These are phyloP conservation scores for Xylona heveae DNA, from an alignment of 495 filamentous ascomycete species.

Conservation along the genomic window DNA sequence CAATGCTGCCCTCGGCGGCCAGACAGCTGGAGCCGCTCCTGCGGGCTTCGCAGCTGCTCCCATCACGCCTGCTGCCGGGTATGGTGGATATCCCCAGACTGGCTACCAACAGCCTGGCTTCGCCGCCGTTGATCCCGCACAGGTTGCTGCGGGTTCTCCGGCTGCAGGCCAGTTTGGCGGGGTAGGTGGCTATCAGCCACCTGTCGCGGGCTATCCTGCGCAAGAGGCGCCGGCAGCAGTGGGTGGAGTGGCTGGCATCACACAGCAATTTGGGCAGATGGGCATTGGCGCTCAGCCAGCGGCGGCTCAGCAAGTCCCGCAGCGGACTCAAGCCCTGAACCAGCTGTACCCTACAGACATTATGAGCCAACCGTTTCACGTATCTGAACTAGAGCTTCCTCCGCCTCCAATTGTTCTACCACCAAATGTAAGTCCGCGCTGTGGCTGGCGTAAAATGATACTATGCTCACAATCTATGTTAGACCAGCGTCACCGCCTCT, in stretches of 20 bases:
- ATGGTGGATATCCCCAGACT: slow-evolving; percentile 39
- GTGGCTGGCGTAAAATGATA: background rate
- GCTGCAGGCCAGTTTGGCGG: slow-evolving; percentile 11
- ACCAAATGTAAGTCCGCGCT: slow-evolving; percentile 49
- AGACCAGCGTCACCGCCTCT: slow-evolving; percentile 85
- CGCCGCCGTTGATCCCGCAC: background rate
- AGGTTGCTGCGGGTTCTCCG: background rate
- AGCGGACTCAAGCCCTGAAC: slow-evolving; percentile 45
- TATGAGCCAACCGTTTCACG: slow-evolving; percentile 80
- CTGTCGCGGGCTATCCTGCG: slow-evolving; percentile 39
- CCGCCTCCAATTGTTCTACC: slow-evolving; percentile 83
- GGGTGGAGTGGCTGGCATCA: slow-evolving; percentile 47
- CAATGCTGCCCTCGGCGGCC: slow-evolving; percentile 51
- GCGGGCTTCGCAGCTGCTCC: slow-evolving; percentile 8
- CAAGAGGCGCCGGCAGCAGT: slow-evolving; percentile 24
- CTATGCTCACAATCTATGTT: slow-evolving; percentile 1
- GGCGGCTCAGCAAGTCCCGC: slow-evolving; percentile 25
- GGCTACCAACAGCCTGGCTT: slow-evolving; percentile 8
- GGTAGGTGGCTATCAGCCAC: slow-evolving; percentile 40
- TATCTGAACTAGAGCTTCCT: slow-evolving; percentile 74
- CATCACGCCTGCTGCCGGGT: slow-evolving; percentile 19
- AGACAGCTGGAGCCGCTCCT: slow-evolving; percentile 25
- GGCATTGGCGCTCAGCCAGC: slow-evolving; percentile 40
- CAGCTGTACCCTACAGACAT: slow-evolving; percentile 84
- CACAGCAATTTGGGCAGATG: slow-evolving; percentile 70